A percentile compares a stretch with the other conserved stretches of the same genome.
Conservation (phyloP, 441 rosid species). For the Biscutella laevigata region DNA sequence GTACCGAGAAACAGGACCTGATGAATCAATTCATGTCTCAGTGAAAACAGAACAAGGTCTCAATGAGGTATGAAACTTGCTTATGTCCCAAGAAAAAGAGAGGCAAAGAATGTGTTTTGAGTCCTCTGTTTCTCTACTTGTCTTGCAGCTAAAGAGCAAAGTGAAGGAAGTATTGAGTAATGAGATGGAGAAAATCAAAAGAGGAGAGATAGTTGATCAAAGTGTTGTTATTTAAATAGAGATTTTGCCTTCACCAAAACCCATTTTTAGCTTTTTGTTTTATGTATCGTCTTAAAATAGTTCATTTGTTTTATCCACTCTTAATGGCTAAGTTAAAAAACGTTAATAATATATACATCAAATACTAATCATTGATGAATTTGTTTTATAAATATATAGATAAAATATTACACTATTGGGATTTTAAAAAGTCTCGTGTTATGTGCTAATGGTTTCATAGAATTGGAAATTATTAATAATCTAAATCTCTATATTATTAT, state of each 20-base stretch:
- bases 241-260: neutral
- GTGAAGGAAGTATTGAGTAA: constrained; percentile 47
- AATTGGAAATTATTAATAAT: no score
- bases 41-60: constrained; percentile 60
- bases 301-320: no score
- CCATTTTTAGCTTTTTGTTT: neutral
- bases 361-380: no score
- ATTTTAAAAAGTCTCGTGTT: no score
- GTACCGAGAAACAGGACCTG: constrained; percentile 63
- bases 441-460: no score
- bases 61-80: constrained; percentile 40
- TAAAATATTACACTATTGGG: no score
- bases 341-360: no score
- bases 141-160: constrained; percentile 51
- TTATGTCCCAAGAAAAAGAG: neutral
- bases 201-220: constrained; percentile 13
- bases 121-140: constrained; percentile 14
- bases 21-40: constrained; percentile 62
- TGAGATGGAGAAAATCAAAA: constrained; percentile 59
- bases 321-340: no score
- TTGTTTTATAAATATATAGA: no score
- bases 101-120: neutral
- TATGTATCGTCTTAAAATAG: no score
- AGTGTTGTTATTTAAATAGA: constrained; percentile 13
- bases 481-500: no score